Conservation (phyloP, 768 basidiomycete genomes). For the Amylocystis lapponica region DNA sequence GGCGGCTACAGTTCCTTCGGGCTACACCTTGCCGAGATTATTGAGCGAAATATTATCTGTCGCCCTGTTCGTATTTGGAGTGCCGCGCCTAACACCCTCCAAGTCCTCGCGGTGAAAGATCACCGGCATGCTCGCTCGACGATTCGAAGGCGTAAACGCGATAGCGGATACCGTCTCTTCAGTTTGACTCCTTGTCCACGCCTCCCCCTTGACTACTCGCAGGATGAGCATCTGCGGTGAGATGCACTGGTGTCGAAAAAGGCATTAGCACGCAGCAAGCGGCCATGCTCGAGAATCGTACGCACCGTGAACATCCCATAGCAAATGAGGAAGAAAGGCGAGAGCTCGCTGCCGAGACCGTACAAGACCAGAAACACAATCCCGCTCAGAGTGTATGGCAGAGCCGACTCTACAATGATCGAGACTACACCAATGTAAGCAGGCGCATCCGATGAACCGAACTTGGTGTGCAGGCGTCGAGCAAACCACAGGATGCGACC, state of each 20-base stretch:
- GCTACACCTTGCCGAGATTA: no score
- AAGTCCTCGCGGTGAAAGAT: no score
- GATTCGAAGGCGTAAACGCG: no score
- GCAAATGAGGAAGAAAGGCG: slow-evolving; percentile 12
- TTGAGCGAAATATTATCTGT: no score
- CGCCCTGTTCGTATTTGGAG: no score
- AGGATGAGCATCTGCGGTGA: slow-evolving; percentile 9
- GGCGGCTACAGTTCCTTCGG: no score
- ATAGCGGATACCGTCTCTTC: no score
- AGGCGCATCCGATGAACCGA: neutral
- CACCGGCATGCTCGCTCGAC: no score
- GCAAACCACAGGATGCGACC: slow-evolving; percentile 7
- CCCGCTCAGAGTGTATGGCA: slow-evolving; percentile 10
- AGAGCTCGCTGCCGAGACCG: slow-evolving; percentile 2
- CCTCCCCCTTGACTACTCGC: slow-evolving; percentile 2
- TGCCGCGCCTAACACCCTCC: no score
- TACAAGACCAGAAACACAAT: slow-evolving; percentile 13
- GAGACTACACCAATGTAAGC: slow-evolving; percentile 3
- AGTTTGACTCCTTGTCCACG: slow-evolving; percentile 6
- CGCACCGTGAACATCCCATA: slow-evolving; percentile 14
- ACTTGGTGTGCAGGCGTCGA: neutral
- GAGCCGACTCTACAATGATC: slow-evolving; percentile 11
- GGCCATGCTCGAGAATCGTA: slow-evolving; percentile 1
- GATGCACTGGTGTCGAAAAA: slow-evolving; percentile 4
- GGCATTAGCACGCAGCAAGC: neutral